phyloP scores from a whole-genome alignment of 306 rosid genomes.

The Begonia peltatifolia region DNA sequence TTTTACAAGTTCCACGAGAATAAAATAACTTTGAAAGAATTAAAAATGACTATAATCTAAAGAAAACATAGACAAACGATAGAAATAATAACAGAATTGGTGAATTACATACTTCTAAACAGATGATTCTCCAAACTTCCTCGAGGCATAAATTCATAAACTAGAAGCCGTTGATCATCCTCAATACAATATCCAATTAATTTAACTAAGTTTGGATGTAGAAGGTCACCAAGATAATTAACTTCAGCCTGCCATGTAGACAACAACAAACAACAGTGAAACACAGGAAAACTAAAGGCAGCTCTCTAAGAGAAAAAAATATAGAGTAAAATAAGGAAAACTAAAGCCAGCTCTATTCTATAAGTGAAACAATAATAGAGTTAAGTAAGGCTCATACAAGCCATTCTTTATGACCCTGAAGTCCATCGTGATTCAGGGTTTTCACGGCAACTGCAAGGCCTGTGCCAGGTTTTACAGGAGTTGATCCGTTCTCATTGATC shows the following conservation, averaged over 20 bases:
- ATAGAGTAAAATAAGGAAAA: background rate
- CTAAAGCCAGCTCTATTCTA: background rate
- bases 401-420: conserved; percentile 99
- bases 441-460: conserved; percentile 98
- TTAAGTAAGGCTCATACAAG: conserved; percentile 50
- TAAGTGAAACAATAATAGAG: background rate
- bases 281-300: background rate
- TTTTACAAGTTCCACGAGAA: background rate
- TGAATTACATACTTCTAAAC: conserved; percentile 61
- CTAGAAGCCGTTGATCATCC: conserved; percentile 88
- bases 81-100: background rate
- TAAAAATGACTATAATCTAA: background rate
- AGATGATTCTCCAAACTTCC: conserved; percentile 98
- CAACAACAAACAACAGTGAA: conserved; percentile 13
- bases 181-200: conserved; percentile 94
- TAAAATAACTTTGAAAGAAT: background rate
- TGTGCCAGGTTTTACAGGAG: conserved; percentile 94
- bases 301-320: background rate
- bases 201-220: conserved; percentile 78
- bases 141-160: conserved; percentile 94
- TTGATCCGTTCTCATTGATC: conserved; percentile 99
- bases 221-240: conserved; percentile 82
- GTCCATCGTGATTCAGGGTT: conserved; percentile 94
- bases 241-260: conserved; percentile 67
- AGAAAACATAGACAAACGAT: background rate